Evolutionary conservation across 495 filamentous ascomycete genomes (phyloP).

Genomic region (Talaromyces borbonicus): DNA sequence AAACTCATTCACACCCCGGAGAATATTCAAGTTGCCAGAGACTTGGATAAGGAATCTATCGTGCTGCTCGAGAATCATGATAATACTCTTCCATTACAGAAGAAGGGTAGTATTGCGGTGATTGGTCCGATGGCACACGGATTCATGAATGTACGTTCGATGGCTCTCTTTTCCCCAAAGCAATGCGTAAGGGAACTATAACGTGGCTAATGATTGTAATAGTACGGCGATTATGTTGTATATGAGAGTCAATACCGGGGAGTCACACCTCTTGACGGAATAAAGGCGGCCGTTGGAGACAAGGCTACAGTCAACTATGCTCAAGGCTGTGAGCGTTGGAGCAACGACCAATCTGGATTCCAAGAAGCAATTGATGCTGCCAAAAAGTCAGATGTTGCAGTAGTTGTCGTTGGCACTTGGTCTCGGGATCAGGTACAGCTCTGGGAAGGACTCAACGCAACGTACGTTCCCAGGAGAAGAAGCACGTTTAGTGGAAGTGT

Average conservation of each 20-base stretch:
- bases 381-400: slow-evolving; percentile 55
- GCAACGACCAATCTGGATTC: slow-evolving; percentile 53
- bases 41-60: slow-evolving; percentile 58
- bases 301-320: slow-evolving; percentile 48
- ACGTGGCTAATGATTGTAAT: slow-evolving; percentile 7
- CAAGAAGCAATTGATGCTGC: slow-evolving; percentile 51
- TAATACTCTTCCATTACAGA: slow-evolving; percentile 48
- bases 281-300: slow-evolving; percentile 47
- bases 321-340: slow-evolving; percentile 65
- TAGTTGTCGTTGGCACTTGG: slow-evolving; percentile 67
- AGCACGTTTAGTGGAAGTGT: too few relatives aligned
- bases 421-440: slow-evolving; percentile 59
- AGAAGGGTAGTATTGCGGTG: slow-evolving; percentile 53
- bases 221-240: slow-evolving; percentile 63
- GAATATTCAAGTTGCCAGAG: slow-evolving; percentile 43
- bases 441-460: slow-evolving; percentile 59
- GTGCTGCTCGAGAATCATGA: slow-evolving; percentile 60
- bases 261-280: slow-evolving; percentile 57
- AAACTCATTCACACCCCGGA: slow-evolving; percentile 49
- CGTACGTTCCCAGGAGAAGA: slow-evolving; percentile 23
- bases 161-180: not conserved
- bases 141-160: slow-evolving; percentile 56
- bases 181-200: not conserved
- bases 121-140: slow-evolving; percentile 66
- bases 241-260: slow-evolving; percentile 49